These are phyloP conservation scores for Holtermanniella nyarrowii DNA, from an alignment of 768 basidiomycete genomes.

Conservation along the genomic window DNA sequence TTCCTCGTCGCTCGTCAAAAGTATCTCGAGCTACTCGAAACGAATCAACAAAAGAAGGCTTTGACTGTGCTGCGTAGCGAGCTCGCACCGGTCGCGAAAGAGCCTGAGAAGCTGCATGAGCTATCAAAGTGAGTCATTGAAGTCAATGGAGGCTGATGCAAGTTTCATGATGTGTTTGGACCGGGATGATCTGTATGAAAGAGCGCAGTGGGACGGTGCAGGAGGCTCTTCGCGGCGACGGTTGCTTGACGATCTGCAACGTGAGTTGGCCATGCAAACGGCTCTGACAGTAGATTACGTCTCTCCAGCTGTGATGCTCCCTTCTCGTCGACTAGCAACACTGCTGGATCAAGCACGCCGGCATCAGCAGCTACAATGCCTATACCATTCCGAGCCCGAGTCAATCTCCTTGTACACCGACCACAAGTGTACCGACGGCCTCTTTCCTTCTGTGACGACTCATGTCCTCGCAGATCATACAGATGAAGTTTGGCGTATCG, in stretches of 20 bases:
- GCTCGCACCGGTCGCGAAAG: conserved; percentile 68
- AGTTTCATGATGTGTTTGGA: conserved; percentile 90
- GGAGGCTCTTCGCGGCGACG: conserved; percentile 63
- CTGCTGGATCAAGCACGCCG: conserved; percentile 74
- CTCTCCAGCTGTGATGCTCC: conserved; percentile 85
- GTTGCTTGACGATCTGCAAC: conserved; percentile 69
- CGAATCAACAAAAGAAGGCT: conserved; percentile 66
- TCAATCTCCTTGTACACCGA: conserved; percentile 78
- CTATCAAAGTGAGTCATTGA: conserved; percentile 62
- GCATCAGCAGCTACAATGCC: conserved; percentile 68
- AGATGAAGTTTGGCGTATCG: conserved; percentile 92
- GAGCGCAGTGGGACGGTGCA: conserved; percentile 84
- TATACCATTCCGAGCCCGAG: conserved; percentile 63
- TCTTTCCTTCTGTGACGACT: conserved; percentile 77
- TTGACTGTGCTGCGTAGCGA: conserved; percentile 78
- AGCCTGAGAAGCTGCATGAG: conserved; percentile 70
- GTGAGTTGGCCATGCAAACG: conserved; percentile 44
- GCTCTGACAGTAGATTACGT: conserved; percentile 59
- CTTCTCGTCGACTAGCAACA: conserved; percentile 72
- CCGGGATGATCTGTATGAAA: conserved; percentile 65
- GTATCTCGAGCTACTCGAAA: conserved; percentile 84
- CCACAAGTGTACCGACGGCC: conserved; percentile 64
- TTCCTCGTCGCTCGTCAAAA: conserved; percentile 91
- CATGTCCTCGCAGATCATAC: conserved; percentile 73
- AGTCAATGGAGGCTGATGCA: conserved; percentile 17